Conservation (phyloP, 768 basidiomycete genomes). For the Termitomyces sp. region DNA sequence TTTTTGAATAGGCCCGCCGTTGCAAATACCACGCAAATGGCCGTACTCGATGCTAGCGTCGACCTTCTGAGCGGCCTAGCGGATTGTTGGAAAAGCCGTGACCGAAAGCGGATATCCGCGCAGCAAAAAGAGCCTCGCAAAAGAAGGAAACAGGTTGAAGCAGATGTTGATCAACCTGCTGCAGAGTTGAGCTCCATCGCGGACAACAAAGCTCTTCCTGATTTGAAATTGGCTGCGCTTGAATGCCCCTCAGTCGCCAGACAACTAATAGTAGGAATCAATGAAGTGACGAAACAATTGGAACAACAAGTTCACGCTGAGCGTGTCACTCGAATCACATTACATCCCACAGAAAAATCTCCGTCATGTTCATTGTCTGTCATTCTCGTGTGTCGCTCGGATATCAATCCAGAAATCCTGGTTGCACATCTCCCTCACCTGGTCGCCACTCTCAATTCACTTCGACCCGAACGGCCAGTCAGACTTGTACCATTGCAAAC, state of each 20-base stretch:
- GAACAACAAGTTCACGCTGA: slow-evolving; percentile 45
- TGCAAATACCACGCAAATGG: slow-evolving; percentile 57
- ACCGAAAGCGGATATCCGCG: slow-evolving; percentile 29
- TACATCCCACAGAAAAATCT: slow-evolving; percentile 7
- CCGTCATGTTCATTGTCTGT: slow-evolving; percentile 24
- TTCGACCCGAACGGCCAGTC: slow-evolving; percentile 26
- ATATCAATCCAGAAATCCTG: slow-evolving; percentile 67
- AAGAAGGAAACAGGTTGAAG: slow-evolving; percentile 7
- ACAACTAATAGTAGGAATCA: slow-evolving; percentile 65
- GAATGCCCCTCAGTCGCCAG: slow-evolving; percentile 33
- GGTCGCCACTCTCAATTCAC: slow-evolving; percentile 70
- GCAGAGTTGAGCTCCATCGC: not conserved
- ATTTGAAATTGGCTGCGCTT: not conserved
- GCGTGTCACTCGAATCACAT: slow-evolving; percentile 21
- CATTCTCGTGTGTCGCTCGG: slow-evolving; percentile 69
- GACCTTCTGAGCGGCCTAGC: slow-evolving; percentile 45
- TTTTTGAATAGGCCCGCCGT: slow-evolving; percentile 49
- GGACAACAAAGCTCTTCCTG: not conserved
- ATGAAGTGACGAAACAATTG: slow-evolving; percentile 68
- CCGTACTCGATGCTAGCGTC: slow-evolving; percentile 44
- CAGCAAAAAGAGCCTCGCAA: slow-evolving; percentile 4
- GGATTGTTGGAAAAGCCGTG: slow-evolving; percentile 33
- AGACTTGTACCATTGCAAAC: slow-evolving; percentile 61
- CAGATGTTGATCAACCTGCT: not conserved
- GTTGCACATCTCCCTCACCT: slow-evolving; percentile 73